A percentile compares a stretch with the other conserved stretches of the same genome.
These are phyloP conservation scores for Cardamine occulta DNA, from an alignment of 345 rosid species.

Conservation along the genomic window DNA sequence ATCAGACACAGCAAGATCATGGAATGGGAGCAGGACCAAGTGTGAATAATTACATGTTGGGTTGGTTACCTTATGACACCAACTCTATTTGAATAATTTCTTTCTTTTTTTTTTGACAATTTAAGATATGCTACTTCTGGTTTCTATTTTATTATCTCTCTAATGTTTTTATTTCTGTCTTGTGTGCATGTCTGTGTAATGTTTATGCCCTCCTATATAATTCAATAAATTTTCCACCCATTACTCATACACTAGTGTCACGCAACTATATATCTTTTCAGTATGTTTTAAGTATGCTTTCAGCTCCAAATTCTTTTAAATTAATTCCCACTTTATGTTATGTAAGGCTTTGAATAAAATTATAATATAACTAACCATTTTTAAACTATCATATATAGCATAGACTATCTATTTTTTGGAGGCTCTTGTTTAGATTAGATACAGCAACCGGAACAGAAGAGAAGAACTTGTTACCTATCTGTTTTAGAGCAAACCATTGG, in stretches of 20 bases:
- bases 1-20: constrained; percentile 60
- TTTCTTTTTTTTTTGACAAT: constrained; percentile 30
- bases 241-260: background rate
- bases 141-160: constrained; percentile 1
- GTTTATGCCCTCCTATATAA: background rate
- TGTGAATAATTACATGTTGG: constrained; percentile 75
- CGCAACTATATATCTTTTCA: background rate
- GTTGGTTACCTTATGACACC: constrained; percentile 81
- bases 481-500: background rate
- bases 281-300: background rate
- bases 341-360: too few relatives aligned
- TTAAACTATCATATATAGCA: background rate
- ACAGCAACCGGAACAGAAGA: background rate
- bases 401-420: background rate
- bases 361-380: background rate
- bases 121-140: constrained; percentile 6
- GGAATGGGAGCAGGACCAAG: constrained; percentile 76
- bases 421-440: background rate
- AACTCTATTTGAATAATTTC: constrained; percentile 37
- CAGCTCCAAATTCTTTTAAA: background rate
- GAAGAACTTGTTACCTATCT: background rate
- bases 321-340: too few relatives aligned
- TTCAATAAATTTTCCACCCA: constrained; percentile 9
- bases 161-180: background rate
- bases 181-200: constrained; percentile 38